Conservation (phyloP, 140 eudicot species). For the Anethum foeniculum region DNA sequence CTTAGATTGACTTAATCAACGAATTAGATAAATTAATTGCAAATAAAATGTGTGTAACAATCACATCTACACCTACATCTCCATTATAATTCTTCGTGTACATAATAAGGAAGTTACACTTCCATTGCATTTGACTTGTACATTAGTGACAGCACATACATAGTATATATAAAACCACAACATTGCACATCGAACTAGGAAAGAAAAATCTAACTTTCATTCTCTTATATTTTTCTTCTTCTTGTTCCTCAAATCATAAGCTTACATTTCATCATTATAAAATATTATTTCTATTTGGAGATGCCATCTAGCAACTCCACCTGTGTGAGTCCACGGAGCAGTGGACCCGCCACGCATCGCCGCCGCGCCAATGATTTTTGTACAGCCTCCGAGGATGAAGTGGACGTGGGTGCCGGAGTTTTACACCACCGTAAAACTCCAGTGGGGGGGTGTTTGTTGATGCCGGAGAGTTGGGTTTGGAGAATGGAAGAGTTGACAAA, state of each 20-base stretch:
- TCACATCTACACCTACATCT: not conserved
- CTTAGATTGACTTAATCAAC: not conserved
- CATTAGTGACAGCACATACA: not conserved
- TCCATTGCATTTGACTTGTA: not conserved
- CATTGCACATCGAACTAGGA: not conserved
- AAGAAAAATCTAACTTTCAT: not conserved
- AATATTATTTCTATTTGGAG: not conserved
- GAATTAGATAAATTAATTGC: not conserved
- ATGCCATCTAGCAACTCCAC: slow-evolving; percentile 22
- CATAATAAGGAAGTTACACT: not conserved
- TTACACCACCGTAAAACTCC: slow-evolving; percentile 7
- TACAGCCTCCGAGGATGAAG: slow-evolving; percentile 6
- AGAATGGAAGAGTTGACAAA: slow-evolving; percentile 8
- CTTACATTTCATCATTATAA: too few species aligned
- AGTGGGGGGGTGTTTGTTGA: slow-evolving; percentile 1
- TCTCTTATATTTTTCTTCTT: not conserved
- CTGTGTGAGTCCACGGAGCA: slow-evolving; percentile 42
- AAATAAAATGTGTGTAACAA: not conserved
- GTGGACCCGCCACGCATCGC: slow-evolving; percentile 63
- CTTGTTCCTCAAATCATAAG: not conserved
- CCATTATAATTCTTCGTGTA: not conserved
- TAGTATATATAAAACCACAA: not conserved
- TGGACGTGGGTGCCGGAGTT: not conserved
- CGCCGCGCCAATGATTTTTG: slow-evolving; percentile 48
- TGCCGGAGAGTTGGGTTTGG: slow-evolving; percentile 28